Evolutionary conservation across 164 flowering plant genomes (phyloP).

Genomic region (Sextonia rubra): DNA sequence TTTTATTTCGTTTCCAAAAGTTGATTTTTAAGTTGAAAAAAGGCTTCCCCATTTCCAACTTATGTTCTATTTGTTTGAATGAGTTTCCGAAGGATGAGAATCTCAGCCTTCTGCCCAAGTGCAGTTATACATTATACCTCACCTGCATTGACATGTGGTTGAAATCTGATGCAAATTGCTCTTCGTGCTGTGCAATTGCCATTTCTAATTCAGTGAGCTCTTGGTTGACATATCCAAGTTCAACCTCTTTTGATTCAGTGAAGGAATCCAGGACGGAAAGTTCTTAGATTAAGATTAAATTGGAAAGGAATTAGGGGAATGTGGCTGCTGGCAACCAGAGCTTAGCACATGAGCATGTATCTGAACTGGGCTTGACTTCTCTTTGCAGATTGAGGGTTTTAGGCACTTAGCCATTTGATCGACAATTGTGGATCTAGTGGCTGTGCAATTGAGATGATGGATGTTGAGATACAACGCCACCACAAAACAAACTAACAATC

Average conservation of each 20-base stretch:
- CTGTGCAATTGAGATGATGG: background rate
- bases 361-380: constrained; percentile 4
- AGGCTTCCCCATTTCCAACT: too few species aligned
- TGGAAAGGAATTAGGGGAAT: constrained; percentile 3
- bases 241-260: background rate
- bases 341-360: constrained; percentile 16
- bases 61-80: constrained; percentile 60
- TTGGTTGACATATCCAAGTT: constrained; percentile 5
- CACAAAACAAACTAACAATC: too few species aligned
- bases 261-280: constrained; percentile 20
- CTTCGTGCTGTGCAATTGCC: constrained; percentile 53
- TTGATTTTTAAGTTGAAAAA: too few species aligned
- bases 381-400: constrained; percentile 1
- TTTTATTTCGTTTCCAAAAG: too few species aligned
- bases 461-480: too few species aligned
- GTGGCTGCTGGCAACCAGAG: background rate
- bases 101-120: constrained; percentile 60
- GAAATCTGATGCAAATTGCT: constrained; percentile 59
- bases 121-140: constrained; percentile 66
- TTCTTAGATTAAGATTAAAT: constrained; percentile 14
- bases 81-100: constrained; percentile 56
- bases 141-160: constrained; percentile 77
- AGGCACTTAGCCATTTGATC: constrained; percentile 31
- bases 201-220: constrained; percentile 7
- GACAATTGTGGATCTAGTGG: constrained; percentile 15